These are phyloP conservation scores for Penicillium waksmanii DNA, from an alignment of 495 filamentous ascomycete species.

Conservation along the genomic window DNA sequence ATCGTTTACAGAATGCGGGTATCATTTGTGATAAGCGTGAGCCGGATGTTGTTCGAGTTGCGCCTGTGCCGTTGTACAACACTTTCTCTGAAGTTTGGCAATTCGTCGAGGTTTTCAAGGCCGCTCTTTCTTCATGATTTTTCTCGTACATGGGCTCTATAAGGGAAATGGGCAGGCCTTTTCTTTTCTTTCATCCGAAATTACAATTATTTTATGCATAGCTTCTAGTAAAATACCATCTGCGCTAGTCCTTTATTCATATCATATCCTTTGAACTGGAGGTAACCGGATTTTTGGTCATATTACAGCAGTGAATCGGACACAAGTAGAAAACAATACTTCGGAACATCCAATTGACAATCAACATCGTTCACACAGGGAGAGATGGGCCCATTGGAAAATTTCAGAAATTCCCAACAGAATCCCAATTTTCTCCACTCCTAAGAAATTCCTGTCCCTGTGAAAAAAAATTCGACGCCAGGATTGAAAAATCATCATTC, in stretches of 20 bases:
- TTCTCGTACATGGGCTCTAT: background rate
- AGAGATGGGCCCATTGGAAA: background rate
- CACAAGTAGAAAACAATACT: no score
- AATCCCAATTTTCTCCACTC: conserved; percentile 42
- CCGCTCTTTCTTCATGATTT: conserved; percentile 28
- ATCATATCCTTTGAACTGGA: no score
- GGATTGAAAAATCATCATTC: conserved; percentile 51
- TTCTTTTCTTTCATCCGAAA: background rate
- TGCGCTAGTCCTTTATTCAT: no score
- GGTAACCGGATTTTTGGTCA: no score
- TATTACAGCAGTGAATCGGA: no score
- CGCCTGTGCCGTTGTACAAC: conserved; percentile 92
- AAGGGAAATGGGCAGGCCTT: background rate
- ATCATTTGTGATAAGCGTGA: conserved; percentile 88
- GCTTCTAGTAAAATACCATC: no score
- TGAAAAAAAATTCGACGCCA: conserved; percentile 53
- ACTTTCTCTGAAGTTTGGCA: conserved; percentile 74
- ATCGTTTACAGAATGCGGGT: conserved; percentile 65
- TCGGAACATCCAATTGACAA: no score
- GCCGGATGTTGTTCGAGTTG: conserved; percentile 92
- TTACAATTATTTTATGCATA: background rate
- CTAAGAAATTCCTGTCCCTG: conserved; percentile 50
- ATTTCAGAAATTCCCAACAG: conserved; percentile 42
- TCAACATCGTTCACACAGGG: background rate
- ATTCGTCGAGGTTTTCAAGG: conserved; percentile 64